Percentiles rank a stretch among this genome's conserved stretches.
Evolutionary conservation across 2,329 filamentous ascomycete genomes (phyloP).

Genomic region (Aureobasidium sp.): DNA sequence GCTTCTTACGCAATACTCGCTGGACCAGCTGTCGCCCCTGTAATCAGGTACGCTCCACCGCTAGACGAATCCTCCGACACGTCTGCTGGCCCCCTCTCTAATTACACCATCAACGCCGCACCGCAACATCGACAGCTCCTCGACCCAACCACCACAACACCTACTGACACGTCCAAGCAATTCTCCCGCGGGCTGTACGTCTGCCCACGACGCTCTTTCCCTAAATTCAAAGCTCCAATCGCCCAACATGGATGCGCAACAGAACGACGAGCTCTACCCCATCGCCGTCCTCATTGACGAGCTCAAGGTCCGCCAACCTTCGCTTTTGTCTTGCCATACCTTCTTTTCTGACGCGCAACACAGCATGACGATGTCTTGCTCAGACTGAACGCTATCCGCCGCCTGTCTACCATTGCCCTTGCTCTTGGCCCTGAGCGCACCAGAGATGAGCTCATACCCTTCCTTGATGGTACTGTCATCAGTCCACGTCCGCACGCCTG

Average conservation of each 20-base stretch:
- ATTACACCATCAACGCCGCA: conserved; percentile 12
- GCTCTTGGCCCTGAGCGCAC: conserved; percentile 93
- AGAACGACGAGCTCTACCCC: conserved; percentile 98
- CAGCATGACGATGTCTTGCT: conserved; percentile 98
- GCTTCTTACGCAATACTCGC: not conserved
- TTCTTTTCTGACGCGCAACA: not conserved
- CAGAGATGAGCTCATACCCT: conserved; percentile 96
- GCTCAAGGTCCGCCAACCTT: conserved; percentile 66
- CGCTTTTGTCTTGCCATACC: not conserved
- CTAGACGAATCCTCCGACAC: not conserved
- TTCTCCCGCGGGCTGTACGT: not conserved
- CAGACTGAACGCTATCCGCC: conserved; percentile 95
- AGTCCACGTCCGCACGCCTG: not conserved
- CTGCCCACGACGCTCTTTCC: conserved; percentile 14
- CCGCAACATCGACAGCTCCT: not conserved
- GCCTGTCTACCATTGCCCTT: conserved; percentile 94
- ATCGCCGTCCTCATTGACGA: conserved; percentile 99
- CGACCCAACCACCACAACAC: not conserved
- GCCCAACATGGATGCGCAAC: conserved; percentile 72
- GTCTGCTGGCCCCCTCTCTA: conserved; percentile 7
- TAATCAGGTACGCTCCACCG: conserved; percentile 4
- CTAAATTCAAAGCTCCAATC: not conserved
- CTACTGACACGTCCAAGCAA: not conserved
- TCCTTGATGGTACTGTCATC: conserved; percentile 79
- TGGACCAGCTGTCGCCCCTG: not conserved